Evolutionary conservation across 108 stramenopile species (phyloP).

Genomic region (Skeletonema menzelii): DNA sequence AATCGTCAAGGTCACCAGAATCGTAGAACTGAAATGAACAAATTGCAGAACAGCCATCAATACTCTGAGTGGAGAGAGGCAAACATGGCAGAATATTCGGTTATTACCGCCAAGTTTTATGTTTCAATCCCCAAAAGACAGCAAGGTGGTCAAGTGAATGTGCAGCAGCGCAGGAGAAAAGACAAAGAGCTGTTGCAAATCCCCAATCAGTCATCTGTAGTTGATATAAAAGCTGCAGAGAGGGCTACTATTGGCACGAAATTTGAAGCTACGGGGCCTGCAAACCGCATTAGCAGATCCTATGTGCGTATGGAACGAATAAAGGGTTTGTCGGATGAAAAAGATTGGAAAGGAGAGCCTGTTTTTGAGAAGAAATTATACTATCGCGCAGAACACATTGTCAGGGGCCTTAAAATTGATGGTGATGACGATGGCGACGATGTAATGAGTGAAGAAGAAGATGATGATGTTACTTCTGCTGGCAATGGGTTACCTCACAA

Average conservation of each 20-base stretch:
- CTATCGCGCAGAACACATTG: slow-evolving; percentile 27
- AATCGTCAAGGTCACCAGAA: slow-evolving; percentile 27
- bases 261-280: slow-evolving; percentile 14
- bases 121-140: slow-evolving; percentile 28
- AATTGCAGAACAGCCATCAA: slow-evolving; percentile 17
- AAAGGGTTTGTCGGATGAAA: slow-evolving; percentile 24
- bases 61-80: slow-evolving; percentile 31
- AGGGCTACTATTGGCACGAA: slow-evolving; percentile 27
- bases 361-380: slow-evolving; percentile 37
- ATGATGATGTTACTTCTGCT: background rate
- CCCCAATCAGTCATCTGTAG: slow-evolving; percentile 24
- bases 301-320: slow-evolving; percentile 36
- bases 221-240: slow-evolving; percentile 39
- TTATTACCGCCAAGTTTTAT: slow-evolving; percentile 37
- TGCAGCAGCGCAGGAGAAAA: slow-evolving; percentile 9
- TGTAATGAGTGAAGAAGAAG: slow-evolving; percentile 21
- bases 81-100: slow-evolving; percentile 21
- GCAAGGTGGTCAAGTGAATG: slow-evolving; percentile 8
- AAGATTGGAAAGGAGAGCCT: slow-evolving; percentile 34
- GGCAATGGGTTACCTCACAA: background rate
- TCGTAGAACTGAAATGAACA: slow-evolving; percentile 24
- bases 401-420: background rate
- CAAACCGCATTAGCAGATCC: slow-evolving; percentile 2
- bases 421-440: slow-evolving; percentile 18
- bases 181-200: slow-evolving; percentile 14